These are phyloP conservation scores for Amaranthus palmeri DNA, from an alignment of 148 eudicot genomes.

Conservation along the genomic window DNA sequence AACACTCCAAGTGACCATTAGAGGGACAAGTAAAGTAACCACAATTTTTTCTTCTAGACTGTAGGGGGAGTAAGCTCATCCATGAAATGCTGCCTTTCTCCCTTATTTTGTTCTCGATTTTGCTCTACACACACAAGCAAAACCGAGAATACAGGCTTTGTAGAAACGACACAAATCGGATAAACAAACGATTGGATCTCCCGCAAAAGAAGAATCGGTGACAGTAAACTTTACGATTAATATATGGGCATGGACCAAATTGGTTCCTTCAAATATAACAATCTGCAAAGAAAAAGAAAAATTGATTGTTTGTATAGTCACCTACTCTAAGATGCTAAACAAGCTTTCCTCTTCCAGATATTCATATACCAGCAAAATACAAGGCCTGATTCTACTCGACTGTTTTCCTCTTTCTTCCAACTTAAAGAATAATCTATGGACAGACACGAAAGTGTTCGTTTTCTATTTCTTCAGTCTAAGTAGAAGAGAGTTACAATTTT, in stretches of 20 bases:
- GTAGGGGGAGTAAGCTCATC: neutral
- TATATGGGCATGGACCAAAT: conserved; percentile 32
- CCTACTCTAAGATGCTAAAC: conserved; percentile 27
- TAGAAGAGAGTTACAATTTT: conserved; percentile 96
- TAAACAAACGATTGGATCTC: too few relatives aligned
- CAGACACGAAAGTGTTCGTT: neutral
- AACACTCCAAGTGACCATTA: too few relatives aligned
- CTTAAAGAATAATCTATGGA: conserved; percentile 18
- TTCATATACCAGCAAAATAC: neutral
- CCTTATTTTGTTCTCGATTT: too few relatives aligned
- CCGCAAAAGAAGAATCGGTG: too few relatives aligned
- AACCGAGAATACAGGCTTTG: too few relatives aligned
- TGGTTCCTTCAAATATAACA: conserved; percentile 24
- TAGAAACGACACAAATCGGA: too few relatives aligned
- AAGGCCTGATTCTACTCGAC: neutral
- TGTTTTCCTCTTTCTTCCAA: neutral
- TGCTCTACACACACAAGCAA: too few relatives aligned
- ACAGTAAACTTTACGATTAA: neutral
- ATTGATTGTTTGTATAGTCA: neutral
- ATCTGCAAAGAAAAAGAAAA: conserved; percentile 14
- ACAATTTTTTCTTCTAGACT: too few relatives aligned
- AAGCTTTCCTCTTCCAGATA: neutral
- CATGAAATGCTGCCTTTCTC: neutral
- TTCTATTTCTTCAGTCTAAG: conserved; percentile 45
- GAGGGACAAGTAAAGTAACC: too few relatives aligned